These are phyloP conservation scores for Fusarium marasasianum DNA, from an alignment of 2,329 filamentous ascomycete genomes.

Conservation along the genomic window DNA sequence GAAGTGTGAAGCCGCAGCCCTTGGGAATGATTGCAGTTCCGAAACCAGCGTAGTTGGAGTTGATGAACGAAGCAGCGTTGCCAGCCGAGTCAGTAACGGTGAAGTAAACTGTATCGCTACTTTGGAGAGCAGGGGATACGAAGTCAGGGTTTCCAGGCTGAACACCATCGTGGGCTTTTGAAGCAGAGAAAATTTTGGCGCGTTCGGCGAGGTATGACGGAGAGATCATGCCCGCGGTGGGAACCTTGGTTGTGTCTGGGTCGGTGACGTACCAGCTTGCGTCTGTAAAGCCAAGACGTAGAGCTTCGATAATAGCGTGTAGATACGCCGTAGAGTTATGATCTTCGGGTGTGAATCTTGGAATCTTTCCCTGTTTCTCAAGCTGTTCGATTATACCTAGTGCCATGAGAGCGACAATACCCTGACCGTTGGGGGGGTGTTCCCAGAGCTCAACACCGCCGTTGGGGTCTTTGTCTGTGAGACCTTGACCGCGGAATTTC, in stretches of 20 bases:
- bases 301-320: constrained; percentile 86
- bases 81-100: constrained; percentile 81
- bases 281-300: constrained; percentile 91
- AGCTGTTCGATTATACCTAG: constrained; percentile 90
- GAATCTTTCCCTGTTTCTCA: constrained; percentile 78
- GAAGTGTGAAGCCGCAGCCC: constrained; percentile 90
- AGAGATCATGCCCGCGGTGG: constrained; percentile 74
- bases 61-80: constrained; percentile 96
- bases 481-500: constrained; percentile 74
- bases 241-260: constrained; percentile 76
- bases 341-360: constrained; percentile 72
- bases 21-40: constrained; percentile 86
- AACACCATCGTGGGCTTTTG: constrained; percentile 67
- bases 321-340: constrained; percentile 86
- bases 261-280: constrained; percentile 91
- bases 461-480: constrained; percentile 39
- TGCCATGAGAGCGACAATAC: constrained; percentile 93
- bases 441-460: constrained; percentile 88
- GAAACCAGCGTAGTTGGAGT: constrained; percentile 91
- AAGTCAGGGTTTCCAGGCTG: constrained; percentile 70
- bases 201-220: constrained; percentile 79
- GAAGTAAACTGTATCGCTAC: constrained; percentile 96
- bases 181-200: constrained; percentile 65
- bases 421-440: constrained; percentile 95
- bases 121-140: constrained; percentile 77